phyloP scores from a whole-genome alignment of 805 yeast species.

The Zygosaccharomyces gambellarensis region DNA sequence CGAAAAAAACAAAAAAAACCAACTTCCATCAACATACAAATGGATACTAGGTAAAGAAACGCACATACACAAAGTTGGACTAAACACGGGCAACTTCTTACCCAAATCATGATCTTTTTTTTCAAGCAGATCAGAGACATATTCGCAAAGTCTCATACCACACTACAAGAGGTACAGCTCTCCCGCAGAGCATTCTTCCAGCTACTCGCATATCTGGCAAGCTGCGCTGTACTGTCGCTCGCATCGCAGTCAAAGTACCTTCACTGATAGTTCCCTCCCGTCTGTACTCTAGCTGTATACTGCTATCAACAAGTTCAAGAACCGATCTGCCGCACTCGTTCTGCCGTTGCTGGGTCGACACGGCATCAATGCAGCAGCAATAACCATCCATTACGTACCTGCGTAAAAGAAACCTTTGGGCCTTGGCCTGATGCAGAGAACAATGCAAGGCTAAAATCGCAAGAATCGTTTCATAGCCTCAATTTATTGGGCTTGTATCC shows the following conservation, averaged over 20 bases:
- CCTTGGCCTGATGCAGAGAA: no score
- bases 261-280: neutral
- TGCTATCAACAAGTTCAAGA: neutral
- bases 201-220: slow-evolving; percentile 32
- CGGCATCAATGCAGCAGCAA: neutral
- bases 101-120: slow-evolving; percentile 20
- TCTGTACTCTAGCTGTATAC: neutral
- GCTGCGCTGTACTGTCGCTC: slow-evolving; percentile 33
- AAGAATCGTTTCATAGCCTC: no score
- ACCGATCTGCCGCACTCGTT: no score
- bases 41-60: no score
- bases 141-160: slow-evolving; percentile 31
- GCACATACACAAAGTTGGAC: neutral
- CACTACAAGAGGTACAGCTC: slow-evolving; percentile 27
- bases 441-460: no score
- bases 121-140: slow-evolving; percentile 33
- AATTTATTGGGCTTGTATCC: no score
- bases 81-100: neutral
- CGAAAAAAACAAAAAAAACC: no score
- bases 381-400: no score
- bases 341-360: neutral
- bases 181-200: slow-evolving; percentile 35
- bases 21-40: no score
- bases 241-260: slow-evolving; percentile 26
- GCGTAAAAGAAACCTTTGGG: no score